Percentiles rank a stretch among this genome's conserved stretches.
phyloP scores from a whole-genome alignment of 2,329 filamentous ascomycete genomes.

The Arthrocladium fulminans region DNA sequence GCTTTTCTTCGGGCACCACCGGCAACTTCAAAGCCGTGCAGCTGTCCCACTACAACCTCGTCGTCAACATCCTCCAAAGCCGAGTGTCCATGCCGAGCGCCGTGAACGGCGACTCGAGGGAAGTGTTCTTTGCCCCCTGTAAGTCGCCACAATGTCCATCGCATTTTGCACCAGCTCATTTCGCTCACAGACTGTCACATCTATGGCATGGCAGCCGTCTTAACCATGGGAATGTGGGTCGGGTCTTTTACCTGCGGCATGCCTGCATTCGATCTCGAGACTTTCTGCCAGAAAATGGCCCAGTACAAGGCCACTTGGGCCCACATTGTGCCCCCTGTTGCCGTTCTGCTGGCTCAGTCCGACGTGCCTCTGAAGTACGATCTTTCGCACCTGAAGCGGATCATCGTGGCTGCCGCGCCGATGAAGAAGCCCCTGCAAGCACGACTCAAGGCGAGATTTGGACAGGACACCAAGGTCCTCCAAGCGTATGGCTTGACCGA shows the following conservation, averaged over 20 bases:
- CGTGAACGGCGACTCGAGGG: slow-evolving; percentile 23
- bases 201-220: slow-evolving; percentile 39
- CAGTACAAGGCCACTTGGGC: slow-evolving; percentile 45
- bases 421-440: slow-evolving; percentile 51
- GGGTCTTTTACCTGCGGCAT: slow-evolving; percentile 44
- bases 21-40: slow-evolving; percentile 27
- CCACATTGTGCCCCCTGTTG: slow-evolving; percentile 54
- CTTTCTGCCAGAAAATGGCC: slow-evolving; percentile 46
- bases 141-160: no score
- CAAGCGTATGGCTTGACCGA: slow-evolving; percentile 91
- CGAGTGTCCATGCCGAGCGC: slow-evolving; percentile 12
- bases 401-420: slow-evolving; percentile 47
- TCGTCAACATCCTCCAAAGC: slow-evolving; percentile 26
- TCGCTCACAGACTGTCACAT: no score
- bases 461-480: slow-evolving; percentile 34
- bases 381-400: slow-evolving; percentile 42
- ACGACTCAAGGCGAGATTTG: slow-evolving; percentile 43
- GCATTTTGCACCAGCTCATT: no score
- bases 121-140: slow-evolving; percentile 25
- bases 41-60: slow-evolving; percentile 35
- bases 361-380: slow-evolving; percentile 46
- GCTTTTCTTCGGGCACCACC: slow-evolving; percentile 22
- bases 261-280: slow-evolving; percentile 47
- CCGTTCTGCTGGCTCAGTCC: slow-evolving; percentile 48
- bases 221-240: slow-evolving; percentile 38